phyloP scores from a whole-genome alignment of 1,139 yeast species.

The Kodamaea sp. region DNA sequence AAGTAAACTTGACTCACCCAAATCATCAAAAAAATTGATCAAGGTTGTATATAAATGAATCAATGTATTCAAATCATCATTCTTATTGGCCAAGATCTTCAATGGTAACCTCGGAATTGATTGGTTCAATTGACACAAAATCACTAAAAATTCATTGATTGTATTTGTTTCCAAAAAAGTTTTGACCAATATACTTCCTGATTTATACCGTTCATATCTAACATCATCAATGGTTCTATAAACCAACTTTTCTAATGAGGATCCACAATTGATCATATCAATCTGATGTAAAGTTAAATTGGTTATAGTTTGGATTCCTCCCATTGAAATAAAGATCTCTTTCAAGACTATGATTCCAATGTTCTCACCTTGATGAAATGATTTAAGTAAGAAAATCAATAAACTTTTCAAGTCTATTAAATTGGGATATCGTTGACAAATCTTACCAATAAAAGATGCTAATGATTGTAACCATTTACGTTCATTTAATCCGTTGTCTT shows the following conservation, averaged over 20 bases:
- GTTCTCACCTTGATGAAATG: constrained; percentile 58
- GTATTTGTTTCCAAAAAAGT: constrained; percentile 45
- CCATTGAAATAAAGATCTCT: constrained; percentile 71
- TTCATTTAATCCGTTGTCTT: constrained; percentile 77
- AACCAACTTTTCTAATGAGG: constrained; percentile 52
- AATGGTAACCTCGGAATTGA: constrained; percentile 40
- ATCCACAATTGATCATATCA: constrained; percentile 64
- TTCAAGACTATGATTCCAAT: constrained; percentile 66
- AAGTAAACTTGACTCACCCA: constrained; percentile 31
- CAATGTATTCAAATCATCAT: constrained; percentile 68
- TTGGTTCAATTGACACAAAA: constrained; percentile 50
- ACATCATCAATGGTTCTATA: constrained; percentile 60
- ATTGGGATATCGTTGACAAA: constrained; percentile 51
- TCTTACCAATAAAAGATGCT: constrained; percentile 62
- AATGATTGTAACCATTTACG: constrained; percentile 82
- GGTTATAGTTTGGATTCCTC: constrained; percentile 70
- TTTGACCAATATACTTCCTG: constrained; percentile 53
- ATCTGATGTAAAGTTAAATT: constrained; percentile 68
- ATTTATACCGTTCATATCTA: constrained; percentile 43
- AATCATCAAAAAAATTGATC: constrained; percentile 48
- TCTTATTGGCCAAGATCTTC: constrained; percentile 66
- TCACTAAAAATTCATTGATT: constrained; percentile 60
- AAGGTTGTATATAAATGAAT: constrained; percentile 63
- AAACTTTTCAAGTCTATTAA: constrained; percentile 54
- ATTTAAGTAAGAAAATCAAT: constrained; percentile 57